A percentile compares a stretch with the other conserved stretches of the same genome.
phyloP scores from a whole-genome alignment of 495 filamentous ascomycete genomes.

The Filosporella fistucella region DNA sequence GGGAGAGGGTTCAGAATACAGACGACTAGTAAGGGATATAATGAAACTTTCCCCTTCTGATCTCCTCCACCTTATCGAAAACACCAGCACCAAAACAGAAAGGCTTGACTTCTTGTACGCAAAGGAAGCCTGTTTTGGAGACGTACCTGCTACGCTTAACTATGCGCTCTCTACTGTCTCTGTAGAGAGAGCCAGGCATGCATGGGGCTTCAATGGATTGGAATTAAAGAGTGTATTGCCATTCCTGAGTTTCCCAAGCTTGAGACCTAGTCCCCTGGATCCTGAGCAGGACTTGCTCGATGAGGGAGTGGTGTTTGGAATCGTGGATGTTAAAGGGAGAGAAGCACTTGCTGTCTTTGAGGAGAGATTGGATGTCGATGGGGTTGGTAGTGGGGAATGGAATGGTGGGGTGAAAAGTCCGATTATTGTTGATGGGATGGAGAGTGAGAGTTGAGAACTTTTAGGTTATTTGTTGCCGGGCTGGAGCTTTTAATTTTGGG shows the following conservation, averaged over 20 bases:
- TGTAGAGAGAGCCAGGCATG: neutral
- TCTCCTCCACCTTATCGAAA: constrained; percentile 16
- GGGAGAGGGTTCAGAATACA: constrained; percentile 19
- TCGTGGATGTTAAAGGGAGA: constrained; percentile 9
- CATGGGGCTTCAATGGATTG: neutral
- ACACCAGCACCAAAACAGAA: constrained; percentile 16
- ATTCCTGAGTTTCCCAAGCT: neutral
- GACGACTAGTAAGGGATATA: constrained; percentile 13
- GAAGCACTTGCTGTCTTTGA: constrained; percentile 65
- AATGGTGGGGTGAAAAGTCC: constrained; percentile 74
- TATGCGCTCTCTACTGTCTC: constrained; percentile 8
- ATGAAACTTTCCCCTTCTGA: constrained; percentile 18
- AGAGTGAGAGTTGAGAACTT: neutral
- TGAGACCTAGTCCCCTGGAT: neutral
- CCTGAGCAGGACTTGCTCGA: constrained; percentile 6
- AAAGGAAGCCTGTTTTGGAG: constrained; percentile 15
- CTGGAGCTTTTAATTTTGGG: too few species aligned
- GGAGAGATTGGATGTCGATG: constrained; percentile 45
- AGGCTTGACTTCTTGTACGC: constrained; percentile 15
- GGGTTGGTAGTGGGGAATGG: constrained; percentile 46
- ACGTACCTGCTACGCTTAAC: constrained; percentile 19
- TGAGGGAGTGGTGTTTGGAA: constrained; percentile 11
- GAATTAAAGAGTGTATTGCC: neutral
- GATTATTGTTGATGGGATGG: neutral
- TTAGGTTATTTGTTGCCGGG: too few species aligned